Conservation (phyloP, 1,284 basidiomycete genomes). For the Marasmius oreades region DNA sequence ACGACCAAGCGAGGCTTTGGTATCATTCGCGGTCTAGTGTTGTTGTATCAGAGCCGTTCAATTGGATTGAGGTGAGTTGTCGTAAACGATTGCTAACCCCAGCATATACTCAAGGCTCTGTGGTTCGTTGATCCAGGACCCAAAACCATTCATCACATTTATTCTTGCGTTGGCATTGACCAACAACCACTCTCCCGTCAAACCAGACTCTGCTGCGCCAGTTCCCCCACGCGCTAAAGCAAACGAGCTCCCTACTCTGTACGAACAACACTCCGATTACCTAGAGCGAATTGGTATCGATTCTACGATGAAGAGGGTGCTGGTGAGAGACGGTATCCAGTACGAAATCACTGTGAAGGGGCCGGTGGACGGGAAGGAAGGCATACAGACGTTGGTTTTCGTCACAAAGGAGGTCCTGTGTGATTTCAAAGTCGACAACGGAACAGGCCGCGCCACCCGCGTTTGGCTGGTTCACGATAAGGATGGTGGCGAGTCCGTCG, state of each 20-base stretch:
- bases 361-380: not conserved
- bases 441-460: conserved; percentile 1
- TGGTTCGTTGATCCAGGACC: not conserved
- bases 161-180: not conserved
- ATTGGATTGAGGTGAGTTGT: not conserved
- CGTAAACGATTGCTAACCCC: no score
- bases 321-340: not conserved
- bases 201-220: no score
- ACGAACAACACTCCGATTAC: not conserved
- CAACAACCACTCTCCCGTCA: not conserved
- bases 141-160: not conserved
- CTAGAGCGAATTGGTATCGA: not conserved
- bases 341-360: not conserved
- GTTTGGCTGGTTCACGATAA: not conserved
- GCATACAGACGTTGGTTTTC: not conserved
- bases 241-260: not conserved
- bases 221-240: no score
- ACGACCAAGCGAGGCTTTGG: conserved; percentile 13
- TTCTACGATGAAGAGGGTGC: not conserved
- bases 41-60: not conserved
- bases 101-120: not conserved
- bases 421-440: conserved; percentile 3
- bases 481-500: not conserved
- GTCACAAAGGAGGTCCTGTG: not conserved
- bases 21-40: not conserved